Evolutionary conservation across 139 green algal genomes (phyloP), one percentile per base, ranked within the genome.

Genomic region (Pseudopediastrum boryanum): DNA sequence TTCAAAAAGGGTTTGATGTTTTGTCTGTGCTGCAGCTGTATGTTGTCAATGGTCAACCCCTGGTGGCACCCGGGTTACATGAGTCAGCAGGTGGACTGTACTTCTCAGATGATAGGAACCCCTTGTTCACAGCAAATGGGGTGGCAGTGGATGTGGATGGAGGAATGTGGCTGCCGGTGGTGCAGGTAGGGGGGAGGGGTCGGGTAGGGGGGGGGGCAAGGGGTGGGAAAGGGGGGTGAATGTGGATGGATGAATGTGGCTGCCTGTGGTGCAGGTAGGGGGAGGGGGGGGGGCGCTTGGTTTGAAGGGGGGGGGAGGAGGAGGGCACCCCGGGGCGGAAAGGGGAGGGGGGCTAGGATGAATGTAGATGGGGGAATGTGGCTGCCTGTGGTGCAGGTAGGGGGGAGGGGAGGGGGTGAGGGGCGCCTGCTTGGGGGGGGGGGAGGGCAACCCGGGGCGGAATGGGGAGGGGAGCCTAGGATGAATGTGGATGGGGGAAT

Each of bases 61-160:
- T 64, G 31, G 61, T 38, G 1, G 65, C 10, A 23, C 38, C 10
- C 41, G 33, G 33, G 3, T 16, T 27, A 1, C 23, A 39, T 7
- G 64, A 82, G 23, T 5, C 50, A 5, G 16, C 64, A 16, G 51
- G 2, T 4, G 76, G 62, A 4, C 67, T 82, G n/a, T 76, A 75
- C n/a, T 23, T 62, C 4, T 41, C 39, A 42, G 76, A 82, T 42
- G 76, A 82, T 29, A 65, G 76, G 16, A 25, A 76, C 38, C 76
- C 64, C 5, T 65, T 82, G 64, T 76, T 82, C 42, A n/a, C 62
- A 31, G 65, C 50, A 25, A 50, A 38, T 48, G 76, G 76, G 2
- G 52, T 52, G n/a, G 5, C 35, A 27, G 27, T 41, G 10, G 76
- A 82, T 5, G 50, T 48, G 19, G 76, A 82, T 16, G n/a, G 46